Percentiles rank a stretch among this genome's conserved stretches.
Conservation (phyloP, 306 rosid genomes). For the Dalbergia cultrata region DNA sequence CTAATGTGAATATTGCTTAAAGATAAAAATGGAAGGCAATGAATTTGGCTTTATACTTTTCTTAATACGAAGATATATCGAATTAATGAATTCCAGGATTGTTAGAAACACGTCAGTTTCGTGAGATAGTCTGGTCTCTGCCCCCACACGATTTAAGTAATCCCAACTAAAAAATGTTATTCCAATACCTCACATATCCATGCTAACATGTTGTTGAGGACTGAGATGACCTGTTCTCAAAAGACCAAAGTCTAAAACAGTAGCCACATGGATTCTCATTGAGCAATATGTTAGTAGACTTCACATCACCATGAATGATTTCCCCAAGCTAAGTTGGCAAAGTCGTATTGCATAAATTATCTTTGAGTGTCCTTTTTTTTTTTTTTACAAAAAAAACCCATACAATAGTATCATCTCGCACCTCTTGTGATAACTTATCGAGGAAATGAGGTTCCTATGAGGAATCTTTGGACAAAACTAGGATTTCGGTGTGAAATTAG, state of each 20-base stretch:
- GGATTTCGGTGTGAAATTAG: too few relatives aligned
- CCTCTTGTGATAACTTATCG: too few relatives aligned
- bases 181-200: slow-evolving; percentile 34
- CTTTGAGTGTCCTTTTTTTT: slow-evolving; percentile 69
- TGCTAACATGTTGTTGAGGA: slow-evolving; percentile 68
- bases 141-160: background rate
- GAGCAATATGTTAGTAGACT: slow-evolving; percentile 74
- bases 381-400: too few relatives aligned
- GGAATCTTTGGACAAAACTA: too few relatives aligned
- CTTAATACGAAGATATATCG: background rate
- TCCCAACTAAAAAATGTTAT: background rate
- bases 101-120: background rate
- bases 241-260: slow-evolving; percentile 80
- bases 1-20: background rate
- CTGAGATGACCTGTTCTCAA: slow-evolving; percentile 70
- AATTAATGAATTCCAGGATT: background rate
- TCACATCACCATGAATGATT: slow-evolving; percentile 80
- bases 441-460: too few relatives aligned
- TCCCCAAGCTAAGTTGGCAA: slow-evolving; percentile 57
- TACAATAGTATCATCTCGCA: too few relatives aligned
- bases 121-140: background rate
- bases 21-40: background rate
- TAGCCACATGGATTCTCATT: slow-evolving; percentile 68
- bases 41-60: slow-evolving; percentile 14
- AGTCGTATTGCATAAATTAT: slow-evolving; percentile 58